These are phyloP conservation scores for Hanseniaspora taiwanica DNA, from an alignment of 805 yeast genomes.

Conservation along the genomic window DNA sequence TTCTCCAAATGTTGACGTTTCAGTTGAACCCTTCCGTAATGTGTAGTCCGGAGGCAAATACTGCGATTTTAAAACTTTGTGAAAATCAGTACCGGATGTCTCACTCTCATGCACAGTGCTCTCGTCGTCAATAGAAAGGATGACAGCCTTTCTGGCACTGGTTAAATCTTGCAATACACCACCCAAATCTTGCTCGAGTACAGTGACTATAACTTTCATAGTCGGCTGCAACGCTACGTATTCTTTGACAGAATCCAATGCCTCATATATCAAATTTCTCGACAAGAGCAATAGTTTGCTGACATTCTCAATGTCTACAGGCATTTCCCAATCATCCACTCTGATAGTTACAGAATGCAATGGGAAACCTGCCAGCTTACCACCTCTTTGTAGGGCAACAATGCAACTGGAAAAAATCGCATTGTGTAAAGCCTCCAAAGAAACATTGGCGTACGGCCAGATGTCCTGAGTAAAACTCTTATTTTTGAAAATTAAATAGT, in stretches of 20 bases:
- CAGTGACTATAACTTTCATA: constrained; percentile 61
- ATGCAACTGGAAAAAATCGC: constrained; percentile 44
- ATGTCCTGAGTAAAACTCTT: constrained; percentile 19
- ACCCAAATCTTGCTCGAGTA: constrained; percentile 64
- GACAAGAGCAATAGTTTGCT: constrained; percentile 32
- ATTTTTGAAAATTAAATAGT: constrained; percentile 22
- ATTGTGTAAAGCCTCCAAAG: constrained; percentile 39
- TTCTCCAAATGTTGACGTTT: constrained; percentile 3
- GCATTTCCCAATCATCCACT: constrained; percentile 37
- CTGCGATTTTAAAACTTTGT: constrained; percentile 43
- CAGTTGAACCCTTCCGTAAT: background rate
- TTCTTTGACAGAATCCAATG: constrained; percentile 16
- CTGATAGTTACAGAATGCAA: constrained; percentile 48
- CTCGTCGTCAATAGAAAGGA: constrained; percentile 61
- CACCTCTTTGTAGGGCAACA: constrained; percentile 56
- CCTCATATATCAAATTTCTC: constrained; percentile 31
- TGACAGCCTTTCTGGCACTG: constrained; percentile 62
- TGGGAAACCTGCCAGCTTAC: constrained; percentile 33
- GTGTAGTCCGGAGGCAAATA: constrained; percentile 75
- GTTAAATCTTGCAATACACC: constrained; percentile 74
- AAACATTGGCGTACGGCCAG: constrained; percentile 36
- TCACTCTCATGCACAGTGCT: too few species aligned
- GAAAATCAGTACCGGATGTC: constrained; percentile 32
- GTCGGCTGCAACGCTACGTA: constrained; percentile 44
- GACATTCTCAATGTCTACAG: constrained; percentile 32